Percentiles rank a stretch among this genome's conserved stretches.
These are phyloP conservation scores for Collybiopsis confluens DNA, from an alignment of 768 basidiomycete genomes.

Conservation along the genomic window DNA sequence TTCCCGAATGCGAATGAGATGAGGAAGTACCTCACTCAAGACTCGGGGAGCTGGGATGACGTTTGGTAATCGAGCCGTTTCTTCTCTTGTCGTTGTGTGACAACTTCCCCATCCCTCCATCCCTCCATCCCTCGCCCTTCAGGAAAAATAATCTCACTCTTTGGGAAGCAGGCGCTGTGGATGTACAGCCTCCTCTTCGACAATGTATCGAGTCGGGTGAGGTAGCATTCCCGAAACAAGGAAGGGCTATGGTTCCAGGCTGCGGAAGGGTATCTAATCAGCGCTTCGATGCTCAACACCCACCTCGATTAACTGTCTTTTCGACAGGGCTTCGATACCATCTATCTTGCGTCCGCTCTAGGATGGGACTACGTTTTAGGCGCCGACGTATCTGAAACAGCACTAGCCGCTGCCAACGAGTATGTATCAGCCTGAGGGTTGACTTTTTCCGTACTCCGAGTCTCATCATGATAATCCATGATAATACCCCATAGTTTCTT, in stretches of 20 bases:
- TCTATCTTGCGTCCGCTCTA: conserved; percentile 45
- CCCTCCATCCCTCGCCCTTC: not conserved
- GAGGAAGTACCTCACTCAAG: conserved; percentile 17
- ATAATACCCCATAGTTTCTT: not conserved
- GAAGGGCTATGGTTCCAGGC: conserved; percentile 49
- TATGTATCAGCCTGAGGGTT: too few species aligned
- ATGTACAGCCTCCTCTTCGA: conserved; percentile 48
- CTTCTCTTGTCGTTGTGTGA: not conserved
- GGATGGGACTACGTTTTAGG: conserved; percentile 43
- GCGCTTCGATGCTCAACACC: not conserved
- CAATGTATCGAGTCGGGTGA: conserved; percentile 45
- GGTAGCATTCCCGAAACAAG: conserved; percentile 36
- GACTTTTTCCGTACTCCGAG: not conserved
- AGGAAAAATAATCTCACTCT: conserved; percentile 38
- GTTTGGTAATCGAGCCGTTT: conserved; percentile 20
- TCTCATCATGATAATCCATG: not conserved
- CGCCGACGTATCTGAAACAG: conserved; percentile 54
- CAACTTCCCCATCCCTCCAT: not conserved
- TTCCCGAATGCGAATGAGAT: conserved; percentile 4
- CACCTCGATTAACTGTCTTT: not conserved
- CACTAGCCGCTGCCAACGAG: conserved; percentile 43
- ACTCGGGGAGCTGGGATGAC: conserved; percentile 23
- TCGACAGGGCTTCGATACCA: conserved; percentile 55
- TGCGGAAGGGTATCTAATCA: conserved; percentile 43
- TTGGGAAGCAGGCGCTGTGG: conserved; percentile 49